phyloP scores from a whole-genome alignment of 2,329 filamentous ascomycete genomes.

The Venturia effusa region DNA sequence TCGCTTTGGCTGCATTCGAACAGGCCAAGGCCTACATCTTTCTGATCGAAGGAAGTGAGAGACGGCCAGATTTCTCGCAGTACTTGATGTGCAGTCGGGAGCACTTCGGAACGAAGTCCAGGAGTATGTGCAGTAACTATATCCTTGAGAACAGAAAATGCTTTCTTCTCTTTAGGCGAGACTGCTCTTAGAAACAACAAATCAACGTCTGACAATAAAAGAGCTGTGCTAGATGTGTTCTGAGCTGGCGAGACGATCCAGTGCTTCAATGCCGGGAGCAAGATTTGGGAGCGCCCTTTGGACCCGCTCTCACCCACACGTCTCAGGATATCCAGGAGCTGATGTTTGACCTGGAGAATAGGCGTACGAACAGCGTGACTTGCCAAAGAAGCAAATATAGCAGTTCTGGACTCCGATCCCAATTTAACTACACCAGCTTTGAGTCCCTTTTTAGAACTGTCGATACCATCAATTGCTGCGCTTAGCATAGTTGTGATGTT shows the following conservation, averaged over 20 bases:
- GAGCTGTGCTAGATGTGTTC: slow-evolving; percentile 38
- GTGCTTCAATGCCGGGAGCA: slow-evolving; percentile 63
- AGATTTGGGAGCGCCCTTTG: slow-evolving; percentile 58
- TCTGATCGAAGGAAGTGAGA: slow-evolving; percentile 54
- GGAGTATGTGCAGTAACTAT: slow-evolving; percentile 35
- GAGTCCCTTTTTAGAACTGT: slow-evolving; percentile 9
- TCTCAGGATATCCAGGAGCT: slow-evolving; percentile 61
- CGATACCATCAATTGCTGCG: slow-evolving; percentile 44
- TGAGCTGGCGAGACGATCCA: slow-evolving; percentile 52
- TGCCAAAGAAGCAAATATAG: slow-evolving; percentile 61
- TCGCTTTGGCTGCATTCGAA: slow-evolving; percentile 27
- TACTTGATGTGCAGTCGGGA: slow-evolving; percentile 55
- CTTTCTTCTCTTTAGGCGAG: slow-evolving; percentile 46
- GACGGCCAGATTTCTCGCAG: slow-evolving; percentile 62
- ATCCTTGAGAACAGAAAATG: slow-evolving; percentile 42
- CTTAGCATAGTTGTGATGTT: slow-evolving; percentile 58
- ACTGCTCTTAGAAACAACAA: slow-evolving; percentile 42
- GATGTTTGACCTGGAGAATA: slow-evolving; percentile 55
- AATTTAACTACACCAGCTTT: slow-evolving; percentile 34
- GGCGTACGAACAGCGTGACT: slow-evolving; percentile 63
- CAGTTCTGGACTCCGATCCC: slow-evolving; percentile 51
- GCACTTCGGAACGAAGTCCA: slow-evolving; percentile 42
- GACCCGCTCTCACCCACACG: slow-evolving; percentile 61
- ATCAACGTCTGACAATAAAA: slow-evolving; percentile 40
- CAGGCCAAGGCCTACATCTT: slow-evolving; percentile 50